phyloP scores from a whole-genome alignment of 2,329 filamentous ascomycete genomes.

The Tolypocladium tropicale region DNA sequence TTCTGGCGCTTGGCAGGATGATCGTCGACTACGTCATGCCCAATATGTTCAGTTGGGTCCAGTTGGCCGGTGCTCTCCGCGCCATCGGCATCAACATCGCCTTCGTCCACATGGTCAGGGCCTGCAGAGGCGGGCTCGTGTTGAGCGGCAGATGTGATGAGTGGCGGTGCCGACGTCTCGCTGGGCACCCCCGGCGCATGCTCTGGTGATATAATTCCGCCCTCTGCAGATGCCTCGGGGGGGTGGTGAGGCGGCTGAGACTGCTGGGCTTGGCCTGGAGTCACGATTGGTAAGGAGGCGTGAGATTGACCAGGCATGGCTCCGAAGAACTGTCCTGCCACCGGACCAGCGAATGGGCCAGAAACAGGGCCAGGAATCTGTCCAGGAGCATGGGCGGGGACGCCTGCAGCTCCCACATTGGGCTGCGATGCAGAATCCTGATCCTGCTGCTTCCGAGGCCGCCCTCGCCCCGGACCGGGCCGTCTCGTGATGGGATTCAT shows the following conservation, averaged over 20 bases:
- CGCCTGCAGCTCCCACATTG: neutral
- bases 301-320: neutral
- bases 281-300: neutral
- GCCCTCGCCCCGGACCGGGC: conserved; percentile 46
- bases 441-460: conserved; percentile 36
- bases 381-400: neutral
- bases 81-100: conserved; percentile 3
- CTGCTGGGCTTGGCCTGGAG: neutral
- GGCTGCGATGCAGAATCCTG: conserved; percentile 4
- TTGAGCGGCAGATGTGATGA: neutral
- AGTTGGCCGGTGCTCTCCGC: conserved; percentile 1
- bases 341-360: neutral
- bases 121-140: neutral
- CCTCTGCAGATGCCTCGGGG: neutral
- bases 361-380: neutral
- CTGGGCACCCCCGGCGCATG: neutral
- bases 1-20: conserved; percentile 30
- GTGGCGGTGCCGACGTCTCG: neutral
- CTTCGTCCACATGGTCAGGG: neutral
- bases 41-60: conserved; percentile 8
- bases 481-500: conserved; percentile 50
- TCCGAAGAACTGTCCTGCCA: conserved; percentile 1
- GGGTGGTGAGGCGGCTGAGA: neutral
- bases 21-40: conserved; percentile 19
- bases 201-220: neutral